phyloP scores from a whole-genome alignment of 2,329 filamentous ascomycete genomes.

The Colletotrichum aenigma region DNA sequence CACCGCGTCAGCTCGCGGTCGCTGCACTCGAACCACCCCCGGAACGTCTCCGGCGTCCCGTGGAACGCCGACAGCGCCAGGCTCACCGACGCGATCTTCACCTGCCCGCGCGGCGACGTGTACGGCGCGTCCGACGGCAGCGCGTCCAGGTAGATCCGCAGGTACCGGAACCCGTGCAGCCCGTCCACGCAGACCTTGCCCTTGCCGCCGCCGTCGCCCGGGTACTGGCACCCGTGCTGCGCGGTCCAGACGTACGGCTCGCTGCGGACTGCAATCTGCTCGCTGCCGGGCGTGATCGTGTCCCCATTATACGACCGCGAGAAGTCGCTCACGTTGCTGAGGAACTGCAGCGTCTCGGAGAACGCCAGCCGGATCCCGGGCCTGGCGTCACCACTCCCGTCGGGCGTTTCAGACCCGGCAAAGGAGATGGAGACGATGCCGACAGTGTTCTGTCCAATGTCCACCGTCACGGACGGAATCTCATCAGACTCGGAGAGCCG shows the following conservation, averaged over 20 bases:
- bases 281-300: conserved; percentile 47
- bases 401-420: conserved; percentile 32
- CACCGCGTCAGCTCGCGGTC: conserved; percentile 52
- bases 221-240: conserved; percentile 45
- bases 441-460: conserved; percentile 53
- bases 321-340: conserved; percentile 50
- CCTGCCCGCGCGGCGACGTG: conserved; percentile 43
- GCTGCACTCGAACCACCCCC: conserved; percentile 57
- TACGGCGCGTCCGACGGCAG: conserved; percentile 47
- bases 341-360: conserved; percentile 51
- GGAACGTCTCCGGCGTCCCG: conserved; percentile 52
- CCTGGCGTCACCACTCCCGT: conserved; percentile 20
- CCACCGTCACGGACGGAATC: conserved; percentile 46
- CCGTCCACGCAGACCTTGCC: conserved; percentile 54
- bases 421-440: conserved; percentile 49
- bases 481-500: conserved; percentile 20
- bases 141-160: conserved; percentile 52
- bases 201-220: conserved; percentile 8
- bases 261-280: conserved; percentile 52
- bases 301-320: conserved; percentile 48
- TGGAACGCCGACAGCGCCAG: conserved; percentile 49
- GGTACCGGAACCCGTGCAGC: conserved; percentile 57
- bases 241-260: conserved; percentile 49
- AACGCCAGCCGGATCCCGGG: conserved; percentile 52
- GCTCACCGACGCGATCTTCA: conserved; percentile 45